Conservation (phyloP, 2,329 filamentous ascomycete genomes). For the Exserohilum turcica region DNA sequence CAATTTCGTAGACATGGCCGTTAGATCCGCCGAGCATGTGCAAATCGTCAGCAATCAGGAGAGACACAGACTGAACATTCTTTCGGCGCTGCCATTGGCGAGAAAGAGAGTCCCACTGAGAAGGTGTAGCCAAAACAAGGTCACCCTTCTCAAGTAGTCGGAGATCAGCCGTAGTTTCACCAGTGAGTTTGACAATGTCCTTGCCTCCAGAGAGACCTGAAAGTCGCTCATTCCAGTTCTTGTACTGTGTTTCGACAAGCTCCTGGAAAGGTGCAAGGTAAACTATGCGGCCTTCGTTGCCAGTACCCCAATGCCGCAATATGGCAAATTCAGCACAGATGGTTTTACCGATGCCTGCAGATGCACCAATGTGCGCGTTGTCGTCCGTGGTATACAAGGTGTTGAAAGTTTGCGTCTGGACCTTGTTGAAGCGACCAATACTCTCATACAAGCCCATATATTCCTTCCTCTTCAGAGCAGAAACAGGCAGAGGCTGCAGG, state of each 20-base stretch:
- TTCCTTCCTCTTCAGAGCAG: slow-evolving; percentile 84
- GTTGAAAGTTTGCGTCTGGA: slow-evolving; percentile 97
- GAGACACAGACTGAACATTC: slow-evolving; percentile 85
- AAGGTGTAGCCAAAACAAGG: slow-evolving; percentile 86
- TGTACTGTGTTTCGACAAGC: slow-evolving; percentile 78
- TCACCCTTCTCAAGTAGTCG: slow-evolving; percentile 87
- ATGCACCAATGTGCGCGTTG: slow-evolving; percentile 90
- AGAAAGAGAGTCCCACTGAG: slow-evolving; percentile 95
- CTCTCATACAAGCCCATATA: slow-evolving; percentile 80
- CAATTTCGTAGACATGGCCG: slow-evolving; percentile 91
- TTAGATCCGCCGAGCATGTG: slow-evolving; percentile 87
- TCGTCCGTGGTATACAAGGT: slow-evolving; percentile 89
- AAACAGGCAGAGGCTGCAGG: slow-evolving; percentile 86
- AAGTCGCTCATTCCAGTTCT: slow-evolving; percentile 85
- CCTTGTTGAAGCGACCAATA: slow-evolving; percentile 91
- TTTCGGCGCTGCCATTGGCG: slow-evolving; percentile 96
- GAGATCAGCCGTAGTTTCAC: slow-evolving; percentile 88
- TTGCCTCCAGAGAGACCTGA: slow-evolving; percentile 77
- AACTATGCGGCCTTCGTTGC: slow-evolving; percentile 76
- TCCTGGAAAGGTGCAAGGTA: slow-evolving; percentile 97
- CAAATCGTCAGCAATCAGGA: slow-evolving; percentile 94
- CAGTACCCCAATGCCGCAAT: slow-evolving; percentile 81
- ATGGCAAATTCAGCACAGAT: slow-evolving; percentile 95
- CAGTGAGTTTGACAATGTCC: slow-evolving; percentile 88
- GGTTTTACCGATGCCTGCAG: slow-evolving; percentile 94